These are phyloP conservation scores for Ceratocystis papillata DNA, from an alignment of 2,329 filamentous ascomycete genomes.

Conservation along the genomic window DNA sequence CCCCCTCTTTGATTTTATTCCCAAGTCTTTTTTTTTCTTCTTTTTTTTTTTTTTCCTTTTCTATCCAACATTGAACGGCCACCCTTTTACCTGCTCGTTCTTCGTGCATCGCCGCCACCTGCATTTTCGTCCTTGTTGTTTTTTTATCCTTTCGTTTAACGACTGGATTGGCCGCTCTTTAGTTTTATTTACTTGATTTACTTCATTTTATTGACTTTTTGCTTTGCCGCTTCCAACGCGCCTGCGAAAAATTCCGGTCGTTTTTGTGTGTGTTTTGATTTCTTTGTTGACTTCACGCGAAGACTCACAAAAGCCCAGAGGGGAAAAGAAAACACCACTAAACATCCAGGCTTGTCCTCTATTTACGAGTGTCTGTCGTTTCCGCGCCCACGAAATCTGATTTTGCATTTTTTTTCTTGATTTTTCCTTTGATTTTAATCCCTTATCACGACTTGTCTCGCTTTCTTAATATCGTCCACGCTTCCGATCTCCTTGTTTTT, in stretches of 20 bases:
- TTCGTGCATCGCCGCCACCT: conserved; percentile 16
- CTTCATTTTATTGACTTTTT: neutral
- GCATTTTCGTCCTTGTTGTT: conserved; percentile 12
- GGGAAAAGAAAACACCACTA: no score
- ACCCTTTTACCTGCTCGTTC: neutral
- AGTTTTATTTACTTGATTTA: conserved; percentile 3
- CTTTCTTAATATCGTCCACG: conserved; percentile 3
- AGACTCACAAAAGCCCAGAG: neutral
- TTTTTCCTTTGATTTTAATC: conserved; percentile 4
- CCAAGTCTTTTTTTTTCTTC: neutral
- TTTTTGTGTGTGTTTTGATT: conserved; percentile 3
- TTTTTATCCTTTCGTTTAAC: conserved; percentile 14
- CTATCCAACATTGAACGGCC: neutral
- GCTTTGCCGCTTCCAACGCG: conserved; percentile 9
- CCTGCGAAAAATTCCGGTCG: neutral
- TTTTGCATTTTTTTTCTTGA: neutral
- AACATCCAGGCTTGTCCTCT: neutral
- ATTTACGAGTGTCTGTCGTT: conserved; percentile 1
- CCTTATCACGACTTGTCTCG: conserved; percentile 5
- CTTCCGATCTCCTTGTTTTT: neutral
- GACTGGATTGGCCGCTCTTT: conserved; percentile 13
- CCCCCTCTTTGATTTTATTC: neutral
- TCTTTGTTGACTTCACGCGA: conserved; percentile 11
- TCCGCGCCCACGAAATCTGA: neutral
- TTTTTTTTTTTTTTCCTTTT: neutral